Evolutionary conservation across 2,329 filamentous ascomycete species (phyloP).

Genomic region (Aphanocladium album): DNA sequence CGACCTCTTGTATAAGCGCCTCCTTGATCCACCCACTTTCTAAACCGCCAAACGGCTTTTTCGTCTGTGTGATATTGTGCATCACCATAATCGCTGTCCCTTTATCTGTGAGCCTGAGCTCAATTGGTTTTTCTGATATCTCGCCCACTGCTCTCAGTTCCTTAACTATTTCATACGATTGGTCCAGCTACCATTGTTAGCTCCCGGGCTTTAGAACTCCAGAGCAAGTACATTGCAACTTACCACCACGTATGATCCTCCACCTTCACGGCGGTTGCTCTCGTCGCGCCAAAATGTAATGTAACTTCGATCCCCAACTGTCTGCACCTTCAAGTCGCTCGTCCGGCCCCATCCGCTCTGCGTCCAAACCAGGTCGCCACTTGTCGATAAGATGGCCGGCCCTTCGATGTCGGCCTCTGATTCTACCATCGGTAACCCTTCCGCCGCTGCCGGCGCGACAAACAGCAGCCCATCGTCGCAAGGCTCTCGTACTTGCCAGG

Average conservation of each 20-base stretch:
- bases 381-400: conserved; percentile 40
- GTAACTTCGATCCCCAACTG: conserved; percentile 13
- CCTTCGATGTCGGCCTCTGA: background rate
- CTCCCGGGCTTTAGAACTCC: background rate
- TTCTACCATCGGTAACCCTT: background rate
- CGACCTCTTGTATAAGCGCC: conserved; percentile 39
- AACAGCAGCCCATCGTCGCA: conserved; percentile 36
- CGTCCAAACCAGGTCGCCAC: conserved; percentile 42
- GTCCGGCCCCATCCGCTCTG: conserved; percentile 25
- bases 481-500: conserved; percentile 22
- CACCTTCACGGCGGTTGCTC: conserved; percentile 41
- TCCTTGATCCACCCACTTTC: conserved; percentile 27
- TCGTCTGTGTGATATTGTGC: conserved; percentile 26
- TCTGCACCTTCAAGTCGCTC: conserved; percentile 24
- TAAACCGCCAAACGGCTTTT: conserved; percentile 22
- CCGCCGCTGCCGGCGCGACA: conserved; percentile 30
- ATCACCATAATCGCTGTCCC: conserved; percentile 36
- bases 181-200: conserved; percentile 22
- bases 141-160: conserved; percentile 21
- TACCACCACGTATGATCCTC: conserved; percentile 43
- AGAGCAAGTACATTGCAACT: conserved; percentile 1
- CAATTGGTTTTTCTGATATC: conserved; percentile 28
- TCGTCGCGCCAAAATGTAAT: conserved; percentile 33
- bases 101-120: conserved; percentile 35
- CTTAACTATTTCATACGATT: conserved; percentile 25